Evolutionary conservation across 495 filamentous ascomycete genomes (phyloP).

Genomic region (Jackrogersella minutella): DNA sequence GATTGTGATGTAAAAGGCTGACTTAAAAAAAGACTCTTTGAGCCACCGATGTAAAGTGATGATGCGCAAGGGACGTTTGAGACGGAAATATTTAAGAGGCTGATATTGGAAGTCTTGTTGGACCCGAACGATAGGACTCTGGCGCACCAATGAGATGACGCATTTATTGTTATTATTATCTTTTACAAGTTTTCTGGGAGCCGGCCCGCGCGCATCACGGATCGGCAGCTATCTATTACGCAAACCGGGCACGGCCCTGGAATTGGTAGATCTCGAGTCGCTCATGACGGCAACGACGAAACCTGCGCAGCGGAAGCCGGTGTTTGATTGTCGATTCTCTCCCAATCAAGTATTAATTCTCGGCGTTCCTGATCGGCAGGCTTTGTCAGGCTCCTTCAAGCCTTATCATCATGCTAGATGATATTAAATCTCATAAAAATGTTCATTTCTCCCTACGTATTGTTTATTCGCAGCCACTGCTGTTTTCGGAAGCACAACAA

Average conservation of each 20-base stretch:
- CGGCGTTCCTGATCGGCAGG: not conserved
- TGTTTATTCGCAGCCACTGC: not conserved
- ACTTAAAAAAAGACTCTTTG: not conserved
- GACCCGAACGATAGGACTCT: constrained; percentile 6
- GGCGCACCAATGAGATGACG: constrained; percentile 29
- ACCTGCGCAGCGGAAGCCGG: constrained; percentile 2
- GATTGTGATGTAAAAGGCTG: constrained; percentile 29
- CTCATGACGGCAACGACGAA: constrained; percentile 35
- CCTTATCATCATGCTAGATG: not conserved
- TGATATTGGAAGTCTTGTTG: constrained; percentile 19
- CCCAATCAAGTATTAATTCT: constrained; percentile 2
- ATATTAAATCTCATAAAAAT: constrained; percentile 7
- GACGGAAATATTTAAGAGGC: constrained; percentile 23
- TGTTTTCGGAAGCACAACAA: constrained; percentile 5
- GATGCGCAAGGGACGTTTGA: constrained; percentile 27
- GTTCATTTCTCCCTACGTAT: not conserved
- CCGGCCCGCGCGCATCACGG: constrained; percentile 17
- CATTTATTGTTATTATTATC: constrained; percentile 11
- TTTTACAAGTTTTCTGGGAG: constrained; percentile 21
- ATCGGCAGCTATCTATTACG: constrained; percentile 34
- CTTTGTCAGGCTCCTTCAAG: not conserved
- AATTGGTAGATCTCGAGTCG: constrained; percentile 27
- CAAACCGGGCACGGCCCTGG: constrained; percentile 23
- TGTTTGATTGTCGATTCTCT: constrained; percentile 16
- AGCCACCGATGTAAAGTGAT: constrained; percentile 30